Percentiles rank a stretch among this genome's conserved stretches.
Evolutionary conservation across 2,329 filamentous ascomycete genomes (phyloP).

Genomic region (Fusarium coffeatum): DNA sequence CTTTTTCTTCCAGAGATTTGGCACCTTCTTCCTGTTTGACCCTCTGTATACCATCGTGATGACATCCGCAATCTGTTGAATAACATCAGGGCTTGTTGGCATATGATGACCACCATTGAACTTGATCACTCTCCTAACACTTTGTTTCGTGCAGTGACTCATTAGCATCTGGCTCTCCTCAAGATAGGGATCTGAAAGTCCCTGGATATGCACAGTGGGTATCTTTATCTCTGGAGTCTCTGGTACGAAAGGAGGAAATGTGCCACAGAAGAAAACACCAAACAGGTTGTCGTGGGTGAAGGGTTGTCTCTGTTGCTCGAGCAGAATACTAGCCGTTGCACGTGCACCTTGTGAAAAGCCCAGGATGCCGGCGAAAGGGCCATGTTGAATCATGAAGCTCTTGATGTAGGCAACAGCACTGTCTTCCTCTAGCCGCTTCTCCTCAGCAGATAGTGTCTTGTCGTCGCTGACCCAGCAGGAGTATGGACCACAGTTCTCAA

Average conservation of each 20-base stretch:
- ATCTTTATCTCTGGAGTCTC: neutral
- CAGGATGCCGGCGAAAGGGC: neutral
- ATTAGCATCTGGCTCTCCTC: neutral
- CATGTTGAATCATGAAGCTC: neutral
- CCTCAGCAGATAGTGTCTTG: neutral
- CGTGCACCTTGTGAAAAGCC: constrained; percentile 8
- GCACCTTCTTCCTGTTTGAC: neutral
- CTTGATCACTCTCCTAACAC: constrained; percentile 2
- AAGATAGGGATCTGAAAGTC: neutral
- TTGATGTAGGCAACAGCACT: constrained; percentile 2
- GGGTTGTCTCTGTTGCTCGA: neutral
- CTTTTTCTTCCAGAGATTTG: neutral
- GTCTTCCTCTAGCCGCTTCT: neutral
- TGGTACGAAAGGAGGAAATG: neutral
- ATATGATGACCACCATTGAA: constrained; percentile 8
- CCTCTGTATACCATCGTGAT: constrained; percentile 1
- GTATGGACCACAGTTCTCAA: constrained; percentile 5
- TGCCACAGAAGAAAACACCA: constrained; percentile 10
- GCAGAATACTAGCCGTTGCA: neutral
- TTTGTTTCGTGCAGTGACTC: constrained; percentile 1
- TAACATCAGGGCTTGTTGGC: neutral
- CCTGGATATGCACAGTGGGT: neutral
- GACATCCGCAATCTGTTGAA: constrained; percentile 1
- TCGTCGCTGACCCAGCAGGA: constrained; percentile 13
- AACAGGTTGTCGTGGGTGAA: constrained; percentile 2